These are phyloP conservation scores for Smittium culicis DNA, from an alignment of 371 early-diverging fungal genomes.

Conservation along the genomic window DNA sequence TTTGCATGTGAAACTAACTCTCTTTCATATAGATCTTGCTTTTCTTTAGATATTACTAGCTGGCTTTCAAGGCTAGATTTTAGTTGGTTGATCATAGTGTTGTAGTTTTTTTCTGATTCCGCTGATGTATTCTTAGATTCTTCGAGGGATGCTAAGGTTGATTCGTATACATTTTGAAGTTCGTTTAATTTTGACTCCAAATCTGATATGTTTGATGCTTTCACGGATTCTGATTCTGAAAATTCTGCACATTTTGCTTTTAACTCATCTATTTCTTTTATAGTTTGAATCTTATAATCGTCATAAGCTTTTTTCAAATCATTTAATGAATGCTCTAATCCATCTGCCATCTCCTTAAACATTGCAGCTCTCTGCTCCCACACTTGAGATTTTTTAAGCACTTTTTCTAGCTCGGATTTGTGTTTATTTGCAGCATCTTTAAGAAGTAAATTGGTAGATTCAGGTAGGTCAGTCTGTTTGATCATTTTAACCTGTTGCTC, in stretches of 20 bases:
- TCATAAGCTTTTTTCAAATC: constrained; percentile 16
- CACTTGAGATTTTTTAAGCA: background rate
- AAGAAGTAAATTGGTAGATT: background rate
- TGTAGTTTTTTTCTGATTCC: background rate
- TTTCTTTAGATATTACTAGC: constrained; percentile 21
- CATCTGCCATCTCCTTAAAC: constrained; percentile 2
- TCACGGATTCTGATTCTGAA: background rate
- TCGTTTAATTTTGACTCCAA: background rate
- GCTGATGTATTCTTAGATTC: background rate
- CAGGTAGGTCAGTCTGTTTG: background rate
- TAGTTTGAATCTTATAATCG: background rate
- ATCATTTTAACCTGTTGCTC: constrained; percentile 24
- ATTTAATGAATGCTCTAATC: constrained; percentile 2
- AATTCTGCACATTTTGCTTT: background rate
- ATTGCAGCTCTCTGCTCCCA: constrained; percentile 11
- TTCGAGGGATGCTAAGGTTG: background rate
- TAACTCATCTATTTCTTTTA: background rate
- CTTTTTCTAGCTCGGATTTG: constrained; percentile 12
- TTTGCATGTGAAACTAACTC: constrained; percentile 40
- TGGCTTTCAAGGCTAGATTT: constrained; percentile 21
- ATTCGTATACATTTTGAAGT: background rate
- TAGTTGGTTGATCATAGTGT: background rate
- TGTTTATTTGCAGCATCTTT: background rate
- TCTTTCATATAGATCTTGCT: constrained; percentile 40
- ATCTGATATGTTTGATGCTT: constrained; percentile 13